Percentiles rank a stretch among this genome's conserved stretches.
These are phyloP conservation scores for Tritrichomonas foetus DNA, from an alignment of 208 protist species.

Conservation along the genomic window DNA sequence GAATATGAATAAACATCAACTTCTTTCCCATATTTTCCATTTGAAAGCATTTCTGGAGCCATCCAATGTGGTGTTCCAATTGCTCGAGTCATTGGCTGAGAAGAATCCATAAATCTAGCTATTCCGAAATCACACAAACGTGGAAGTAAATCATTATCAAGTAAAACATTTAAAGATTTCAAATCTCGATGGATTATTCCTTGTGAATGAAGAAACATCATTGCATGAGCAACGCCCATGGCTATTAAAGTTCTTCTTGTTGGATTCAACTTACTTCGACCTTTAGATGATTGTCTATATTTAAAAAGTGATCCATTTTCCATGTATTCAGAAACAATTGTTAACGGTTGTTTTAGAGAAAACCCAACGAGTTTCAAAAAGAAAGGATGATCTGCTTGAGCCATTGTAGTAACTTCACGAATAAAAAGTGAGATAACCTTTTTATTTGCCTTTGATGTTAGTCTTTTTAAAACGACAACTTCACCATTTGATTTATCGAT, in stretches of 20 bases:
- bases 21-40: not conserved
- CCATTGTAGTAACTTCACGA: not conserved
- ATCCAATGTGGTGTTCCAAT: constrained; percentile 31
- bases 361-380: not conserved
- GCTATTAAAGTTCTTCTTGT: not conserved
- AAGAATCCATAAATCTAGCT: not conserved
- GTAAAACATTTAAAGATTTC: not conserved
- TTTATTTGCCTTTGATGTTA: not conserved
- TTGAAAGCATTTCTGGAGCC: not conserved
- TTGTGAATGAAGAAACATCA: not conserved
- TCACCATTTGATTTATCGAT: not conserved
- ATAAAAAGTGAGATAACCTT: not conserved
- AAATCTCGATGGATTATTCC: constrained; percentile 21
- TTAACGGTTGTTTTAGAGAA: not conserved
- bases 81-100: not conserved
- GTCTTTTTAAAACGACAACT: not conserved
- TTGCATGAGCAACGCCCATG: not conserved
- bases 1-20: not conserved
- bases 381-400: not conserved
- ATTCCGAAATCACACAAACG: constrained; percentile 4
- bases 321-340: constrained; percentile 1
- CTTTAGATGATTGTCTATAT: not conserved
- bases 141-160: not conserved
- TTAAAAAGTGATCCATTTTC: not conserved
- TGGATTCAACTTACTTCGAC: not conserved